A percentile compares a stretch with the other conserved stretches of the same genome.
These are phyloP conservation scores for Aureobasidium sp. DNA, from an alignment of 2,329 filamentous ascomycete species.

Conservation along the genomic window DNA sequence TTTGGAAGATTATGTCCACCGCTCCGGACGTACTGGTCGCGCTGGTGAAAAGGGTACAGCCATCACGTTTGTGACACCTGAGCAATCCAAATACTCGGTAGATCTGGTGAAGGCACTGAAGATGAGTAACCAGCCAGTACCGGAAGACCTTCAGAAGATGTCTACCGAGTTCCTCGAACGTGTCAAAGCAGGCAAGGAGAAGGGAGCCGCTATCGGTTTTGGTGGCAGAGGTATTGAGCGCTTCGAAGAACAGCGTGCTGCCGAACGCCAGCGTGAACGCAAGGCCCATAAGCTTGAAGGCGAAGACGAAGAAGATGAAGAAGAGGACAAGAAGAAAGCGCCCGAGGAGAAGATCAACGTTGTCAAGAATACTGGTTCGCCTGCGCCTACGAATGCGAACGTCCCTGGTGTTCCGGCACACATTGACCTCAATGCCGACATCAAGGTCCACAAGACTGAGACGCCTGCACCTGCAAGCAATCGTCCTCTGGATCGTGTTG, in stretches of 20 bases:
- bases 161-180: slow-evolving; percentile 72
- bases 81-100: slow-evolving; percentile 83
- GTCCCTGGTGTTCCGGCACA: slow-evolving; percentile 45
- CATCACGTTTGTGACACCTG: slow-evolving; percentile 85
- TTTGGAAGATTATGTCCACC: slow-evolving; percentile 92
- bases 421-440: slow-evolving; percentile 59
- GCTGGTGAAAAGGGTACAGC: slow-evolving; percentile 92
- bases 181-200: slow-evolving; percentile 86
- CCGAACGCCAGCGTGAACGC: slow-evolving; percentile 75
- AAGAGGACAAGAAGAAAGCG: slow-evolving; percentile 51
- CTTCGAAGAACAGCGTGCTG: slow-evolving; percentile 84
- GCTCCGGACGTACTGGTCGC: slow-evolving; percentile 85
- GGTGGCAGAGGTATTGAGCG: slow-evolving; percentile 90
- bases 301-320: slow-evolving; percentile 72
- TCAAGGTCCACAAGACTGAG: slow-evolving; percentile 66
- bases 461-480: slow-evolving; percentile 49
- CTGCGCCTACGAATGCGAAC: slow-evolving; percentile 12
- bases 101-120: slow-evolving; percentile 88
- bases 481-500: slow-evolving; percentile 53
- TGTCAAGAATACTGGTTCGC: slow-evolving; percentile 17
- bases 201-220: slow-evolving; percentile 76
- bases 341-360: slow-evolving; percentile 46
- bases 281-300: slow-evolving; percentile 86
- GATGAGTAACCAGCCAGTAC: slow-evolving; percentile 79
- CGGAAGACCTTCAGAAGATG: slow-evolving; percentile 58